These are phyloP conservation scores for Remersonia thermophila DNA, from an alignment of 2,329 filamentous ascomycete species.

Conservation along the genomic window DNA sequence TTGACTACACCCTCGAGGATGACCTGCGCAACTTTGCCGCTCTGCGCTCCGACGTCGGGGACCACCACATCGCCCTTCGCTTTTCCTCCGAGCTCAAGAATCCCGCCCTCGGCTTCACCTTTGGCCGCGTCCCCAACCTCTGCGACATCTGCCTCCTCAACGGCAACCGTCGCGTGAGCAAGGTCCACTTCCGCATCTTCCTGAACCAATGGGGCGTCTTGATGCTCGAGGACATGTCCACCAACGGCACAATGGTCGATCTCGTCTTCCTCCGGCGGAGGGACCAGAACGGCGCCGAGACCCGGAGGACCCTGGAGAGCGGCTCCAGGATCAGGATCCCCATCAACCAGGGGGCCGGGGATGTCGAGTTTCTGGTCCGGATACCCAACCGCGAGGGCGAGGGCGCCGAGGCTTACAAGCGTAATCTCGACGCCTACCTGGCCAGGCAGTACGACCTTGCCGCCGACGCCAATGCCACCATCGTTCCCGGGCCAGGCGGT, in stretches of 20 bases:
- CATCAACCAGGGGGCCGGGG: constrained; percentile 36
- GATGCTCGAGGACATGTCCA: constrained; percentile 89
- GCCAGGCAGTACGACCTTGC: constrained; percentile 22
- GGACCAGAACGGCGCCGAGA: constrained; percentile 24
- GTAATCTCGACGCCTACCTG: constrained; percentile 60
- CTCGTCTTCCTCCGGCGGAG: constrained; percentile 45
- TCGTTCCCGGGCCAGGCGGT: constrained; percentile 35
- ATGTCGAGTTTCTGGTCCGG: constrained; percentile 74
- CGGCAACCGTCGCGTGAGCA: constrained; percentile 69
- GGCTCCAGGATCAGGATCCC: constrained; percentile 63
- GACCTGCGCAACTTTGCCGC: constrained; percentile 38
- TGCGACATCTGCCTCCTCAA: constrained; percentile 62
- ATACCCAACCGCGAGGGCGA: constrained; percentile 63
- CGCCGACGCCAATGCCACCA: constrained; percentile 31
- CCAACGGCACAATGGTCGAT: constrained; percentile 90
- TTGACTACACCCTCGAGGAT: constrained; percentile 40
- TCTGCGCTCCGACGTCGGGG: constrained; percentile 36
- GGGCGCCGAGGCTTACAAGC: constrained; percentile 51
- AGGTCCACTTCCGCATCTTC: constrained; percentile 91
- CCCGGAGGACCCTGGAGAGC: constrained; percentile 52
- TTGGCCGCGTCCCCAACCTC: constrained; percentile 60
- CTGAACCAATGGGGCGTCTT: constrained; percentile 74
- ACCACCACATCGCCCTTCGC: constrained; percentile 64
- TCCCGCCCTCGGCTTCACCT: constrained; percentile 62
- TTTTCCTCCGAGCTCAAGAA: constrained; percentile 64